Evolutionary conservation across 331 rosid species (phyloP), one percentile per base, ranked within the genome.

Genomic region (Arachis monticola): DNA sequence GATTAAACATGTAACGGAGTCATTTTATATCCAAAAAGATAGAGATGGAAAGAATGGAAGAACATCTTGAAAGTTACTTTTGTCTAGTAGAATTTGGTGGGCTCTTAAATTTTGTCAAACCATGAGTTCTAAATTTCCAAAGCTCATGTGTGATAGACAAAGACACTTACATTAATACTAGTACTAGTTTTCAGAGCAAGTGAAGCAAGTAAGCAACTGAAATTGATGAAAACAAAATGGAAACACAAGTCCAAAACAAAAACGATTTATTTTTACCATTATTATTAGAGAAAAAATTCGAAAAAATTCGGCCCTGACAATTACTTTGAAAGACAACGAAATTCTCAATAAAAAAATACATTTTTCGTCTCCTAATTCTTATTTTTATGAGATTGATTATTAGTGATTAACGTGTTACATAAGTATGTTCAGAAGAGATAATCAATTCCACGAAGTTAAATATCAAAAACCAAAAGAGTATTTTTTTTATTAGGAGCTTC

Each of bases 31-130:
- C 22, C 60, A 8, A 42, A 53, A 66, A 30, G 8, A 41, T 74
- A 63, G 57, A 62, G 59, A 51, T 57, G 61, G 53, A 45, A n/a
- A 57, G 70, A n/a, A 44, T 32, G 30, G n/a, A 42, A 46, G 63
- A 52, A 10, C 55, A 10, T 59, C 60, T 77, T 7, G 22, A 67
- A 77, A 77, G 72, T 55, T 14, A 45, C 60, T 67, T 67, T 72
- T 77, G 67, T 60, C 51, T 11, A 32, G 79, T 60, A 72, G 44
- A 51, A 60, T 72, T 67, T 41, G 69, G 77, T 41, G 82, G 53
- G n/a, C 64, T 72, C 67, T 46, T 45, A 48, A 64, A 41, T 1
- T 61, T 61, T 56, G 22, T 68, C 58, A 60, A 69, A 3, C 75
- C 48, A 48, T 41, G 45, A 66, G 12, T 14, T 35, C 70, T 46